Evolutionary conservation across 306 rosid genomes (phyloP), one percentile per base, ranked within the genome.

Genomic region (Rubus parviflorus): DNA sequence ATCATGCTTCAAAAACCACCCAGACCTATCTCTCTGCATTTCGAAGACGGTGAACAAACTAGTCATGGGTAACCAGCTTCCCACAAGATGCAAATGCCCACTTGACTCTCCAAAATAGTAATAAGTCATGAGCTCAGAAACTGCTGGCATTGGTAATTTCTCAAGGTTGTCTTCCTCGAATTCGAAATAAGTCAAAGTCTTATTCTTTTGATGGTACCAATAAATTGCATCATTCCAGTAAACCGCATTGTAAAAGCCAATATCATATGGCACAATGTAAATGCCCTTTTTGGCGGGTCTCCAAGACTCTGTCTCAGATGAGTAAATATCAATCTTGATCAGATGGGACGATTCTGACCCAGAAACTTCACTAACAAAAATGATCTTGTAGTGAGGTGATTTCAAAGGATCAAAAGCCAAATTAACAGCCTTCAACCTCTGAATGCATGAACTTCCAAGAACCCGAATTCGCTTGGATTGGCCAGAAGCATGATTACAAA

Each of bases 191-290:
- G 77, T 4, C 49, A 56, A 0, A 69, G 56, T 3, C 69, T 60
- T 22, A 47, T 81, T 11, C 37, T 14, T 13, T 70, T 22, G n/a
- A 46, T 73, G 58, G 47, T 57, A 38, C 88, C 88, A 79, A 40
- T 76, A 83, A 13, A 85, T 52, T 4, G 73, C 84, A 16, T 72
- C 81, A 30, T 82, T 85, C 80, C 88, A 82, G 74, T 68, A 76
- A 38, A 76, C 82, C 0, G 82, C 84, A 19, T n/a, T n/a, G 38
- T 43, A 46, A 52, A 82, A 82, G 53, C 42, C 76, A 37, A 79
- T 75, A 19, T 68, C 80, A 13, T 40, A 30, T 5, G 75, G 78
- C 46, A 74, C 81, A 25, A 19, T 46, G 64, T 76, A 72, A 30
- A 40, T 14, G 70, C 62, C 40, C 46, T 70, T 70, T 5, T 3